Conservation (phyloP, 352 stramenopile genomes). For the Thalassiosira allenii region DNA sequence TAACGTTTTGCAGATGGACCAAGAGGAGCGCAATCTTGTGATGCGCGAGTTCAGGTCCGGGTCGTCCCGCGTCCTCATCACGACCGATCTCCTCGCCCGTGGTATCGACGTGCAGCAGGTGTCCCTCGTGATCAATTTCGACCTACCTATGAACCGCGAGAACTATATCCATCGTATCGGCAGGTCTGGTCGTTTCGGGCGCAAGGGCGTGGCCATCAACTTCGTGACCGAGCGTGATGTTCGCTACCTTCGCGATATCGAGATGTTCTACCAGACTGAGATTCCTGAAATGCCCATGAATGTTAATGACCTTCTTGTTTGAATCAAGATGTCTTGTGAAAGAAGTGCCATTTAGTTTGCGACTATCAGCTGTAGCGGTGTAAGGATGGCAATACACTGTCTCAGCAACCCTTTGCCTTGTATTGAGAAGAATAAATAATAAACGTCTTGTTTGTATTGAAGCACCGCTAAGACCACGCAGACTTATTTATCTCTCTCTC, state of each 20-base stretch:
- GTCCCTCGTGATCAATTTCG: conserved; percentile 97
- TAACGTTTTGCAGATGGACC: conserved; percentile 99
- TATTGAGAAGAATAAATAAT: too few species aligned
- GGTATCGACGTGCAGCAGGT: conserved; percentile 99
- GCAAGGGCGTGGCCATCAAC: conserved; percentile 99
- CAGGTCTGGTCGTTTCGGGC: conserved; percentile 98
- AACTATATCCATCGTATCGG: conserved; percentile 99
- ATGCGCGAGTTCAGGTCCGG: conserved; percentile 99
- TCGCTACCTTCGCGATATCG: conserved; percentile 98
- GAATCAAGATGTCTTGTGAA: too few species aligned
- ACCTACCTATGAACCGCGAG: conserved; percentile 99
- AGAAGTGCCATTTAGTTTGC: too few species aligned
- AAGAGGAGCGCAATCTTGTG: conserved; percentile 99
- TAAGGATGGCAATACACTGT: too few species aligned
- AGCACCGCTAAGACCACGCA: too few species aligned
- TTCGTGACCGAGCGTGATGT: conserved; percentile 99
- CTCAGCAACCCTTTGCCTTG: too few species aligned
- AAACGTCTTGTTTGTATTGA: too few species aligned
- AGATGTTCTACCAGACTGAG: conserved; percentile 99
- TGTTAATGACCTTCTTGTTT: conserved; percentile 97
- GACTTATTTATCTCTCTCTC: too few species aligned
- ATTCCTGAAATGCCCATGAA: conserved; percentile 99
- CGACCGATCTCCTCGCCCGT: conserved; percentile 89
- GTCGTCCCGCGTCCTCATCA: conserved; percentile 99
- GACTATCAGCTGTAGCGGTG: too few species aligned